Conservation (phyloP, 805 yeast species). For the Pichia cephalocereana region DNA sequence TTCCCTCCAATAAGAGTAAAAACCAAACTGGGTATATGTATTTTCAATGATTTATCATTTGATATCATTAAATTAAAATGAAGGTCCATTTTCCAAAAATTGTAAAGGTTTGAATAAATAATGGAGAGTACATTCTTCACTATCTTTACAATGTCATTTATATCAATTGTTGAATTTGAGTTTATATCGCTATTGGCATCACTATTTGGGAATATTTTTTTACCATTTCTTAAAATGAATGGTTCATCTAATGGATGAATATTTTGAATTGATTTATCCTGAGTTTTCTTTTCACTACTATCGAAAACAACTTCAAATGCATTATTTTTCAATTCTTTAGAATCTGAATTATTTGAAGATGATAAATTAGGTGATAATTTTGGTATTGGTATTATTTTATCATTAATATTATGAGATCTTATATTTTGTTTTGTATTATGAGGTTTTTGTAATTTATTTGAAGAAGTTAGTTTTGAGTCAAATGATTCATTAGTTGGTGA, state of each 20-base stretch:
- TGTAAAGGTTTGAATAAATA: background rate
- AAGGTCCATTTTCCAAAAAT: conserved; percentile 22
- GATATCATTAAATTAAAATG: conserved; percentile 20
- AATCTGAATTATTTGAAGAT: background rate
- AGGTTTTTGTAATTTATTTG: background rate
- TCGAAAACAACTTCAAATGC: conserved; percentile 21
- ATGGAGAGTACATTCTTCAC: background rate
- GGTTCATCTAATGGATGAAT: conserved; percentile 27
- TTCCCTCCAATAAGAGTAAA: conserved; percentile 11
- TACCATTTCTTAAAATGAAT: conserved; percentile 12
- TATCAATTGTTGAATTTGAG: background rate
- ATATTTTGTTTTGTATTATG: background rate
- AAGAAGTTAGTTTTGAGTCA: background rate
- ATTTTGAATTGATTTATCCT: conserved; percentile 6
- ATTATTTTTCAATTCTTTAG: conserved; percentile 13
- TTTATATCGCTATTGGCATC: no score
- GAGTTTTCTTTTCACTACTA: conserved; percentile 4
- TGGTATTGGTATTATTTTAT: background rate
- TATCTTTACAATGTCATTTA: background rate
- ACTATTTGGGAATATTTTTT: conserved; percentile 7
- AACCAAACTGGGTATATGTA: conserved; percentile 22
- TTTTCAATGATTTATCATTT: conserved; percentile 12
- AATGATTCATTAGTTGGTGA: background rate
- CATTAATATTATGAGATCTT: background rate
- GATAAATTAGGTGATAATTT: background rate